Conservation (phyloP, 352 stramenopile species). For the Bremia lactucae region DNA sequence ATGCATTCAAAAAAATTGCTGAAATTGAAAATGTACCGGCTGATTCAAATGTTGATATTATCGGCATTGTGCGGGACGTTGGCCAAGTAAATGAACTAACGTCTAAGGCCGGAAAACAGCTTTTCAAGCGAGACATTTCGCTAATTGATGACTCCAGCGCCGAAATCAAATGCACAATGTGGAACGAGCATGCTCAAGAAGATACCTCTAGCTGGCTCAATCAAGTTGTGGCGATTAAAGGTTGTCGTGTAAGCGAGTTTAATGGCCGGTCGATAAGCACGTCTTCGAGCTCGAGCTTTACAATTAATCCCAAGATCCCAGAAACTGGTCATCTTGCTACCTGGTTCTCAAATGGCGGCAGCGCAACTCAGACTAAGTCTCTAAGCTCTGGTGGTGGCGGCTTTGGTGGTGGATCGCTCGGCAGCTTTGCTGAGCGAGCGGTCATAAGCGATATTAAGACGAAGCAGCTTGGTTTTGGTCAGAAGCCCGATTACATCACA, state of each 20-base stretch:
- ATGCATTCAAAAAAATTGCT: conserved; percentile 92
- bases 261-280: conserved; percentile 87
- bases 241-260: conserved; percentile 90
- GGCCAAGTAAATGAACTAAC: conserved; percentile 87
- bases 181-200: conserved; percentile 86
- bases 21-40: conserved; percentile 82
- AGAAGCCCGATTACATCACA: conserved; percentile 95
- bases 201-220: conserved; percentile 80
- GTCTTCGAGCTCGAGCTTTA: conserved; percentile 64
- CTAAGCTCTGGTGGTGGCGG: conserved; percentile 57
- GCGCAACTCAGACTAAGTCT: conserved; percentile 60
- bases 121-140: conserved; percentile 94
- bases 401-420: conserved; percentile 64
- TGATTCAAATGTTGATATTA: conserved; percentile 89
- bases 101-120: conserved; percentile 91
- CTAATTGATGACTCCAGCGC: conserved; percentile 93
- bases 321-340: conserved; percentile 77
- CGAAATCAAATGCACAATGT: conserved; percentile 95
- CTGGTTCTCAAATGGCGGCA: conserved; percentile 77
- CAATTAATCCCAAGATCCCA: conserved; percentile 79
- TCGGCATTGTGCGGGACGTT: conserved; percentile 92
- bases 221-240: conserved; percentile 93
- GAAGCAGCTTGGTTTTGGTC: conserved; percentile 89
- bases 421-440: conserved; percentile 82
- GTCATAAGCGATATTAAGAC: conserved; percentile 90